phyloP scores from a whole-genome alignment of 2,329 filamentous ascomycete genomes.

The Scedosporium minutisporum region DNA sequence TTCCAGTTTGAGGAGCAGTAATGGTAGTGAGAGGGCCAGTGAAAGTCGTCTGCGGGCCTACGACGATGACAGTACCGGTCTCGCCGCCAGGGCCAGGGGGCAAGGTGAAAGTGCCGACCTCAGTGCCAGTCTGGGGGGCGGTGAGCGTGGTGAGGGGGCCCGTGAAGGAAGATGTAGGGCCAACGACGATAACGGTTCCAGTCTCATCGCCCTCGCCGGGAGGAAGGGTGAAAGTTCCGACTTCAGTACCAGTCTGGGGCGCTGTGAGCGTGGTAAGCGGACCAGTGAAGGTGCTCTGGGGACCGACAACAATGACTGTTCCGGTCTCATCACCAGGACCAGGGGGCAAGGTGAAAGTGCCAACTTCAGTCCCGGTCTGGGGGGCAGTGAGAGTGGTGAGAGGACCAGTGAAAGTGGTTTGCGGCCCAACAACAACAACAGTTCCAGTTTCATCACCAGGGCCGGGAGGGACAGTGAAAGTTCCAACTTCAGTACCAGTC shows the following conservation, averaged over 20 bases:
- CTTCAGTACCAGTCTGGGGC: not conserved
- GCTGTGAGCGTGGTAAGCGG: constrained; percentile 2
- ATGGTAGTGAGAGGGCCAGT: not conserved
- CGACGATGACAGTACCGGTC: not conserved
- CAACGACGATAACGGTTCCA: constrained; percentile 1
- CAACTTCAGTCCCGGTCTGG: not conserved
- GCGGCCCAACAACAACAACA: not conserved
- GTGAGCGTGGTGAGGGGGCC: not conserved
- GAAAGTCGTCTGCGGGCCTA: not conserved
- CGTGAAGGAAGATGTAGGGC: not conserved
- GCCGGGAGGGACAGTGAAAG: not conserved
- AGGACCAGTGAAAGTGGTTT: not conserved
- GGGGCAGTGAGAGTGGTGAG: constrained; percentile 5
- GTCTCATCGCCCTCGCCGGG: not conserved
- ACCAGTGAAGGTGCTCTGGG: not conserved
- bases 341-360: not conserved
- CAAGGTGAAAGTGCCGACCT: not conserved
- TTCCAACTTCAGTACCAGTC: not conserved
- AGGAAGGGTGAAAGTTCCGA: not conserved
- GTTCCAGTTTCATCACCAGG: not conserved
- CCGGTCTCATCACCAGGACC: not conserved
- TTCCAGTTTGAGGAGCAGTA: not conserved
- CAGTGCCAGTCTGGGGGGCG: not conserved
- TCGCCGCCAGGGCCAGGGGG: not conserved
- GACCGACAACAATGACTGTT: not conserved